Base-by-base conservation (phyloP, 257 asterid species). In the Primulina eburnea region DNA sequence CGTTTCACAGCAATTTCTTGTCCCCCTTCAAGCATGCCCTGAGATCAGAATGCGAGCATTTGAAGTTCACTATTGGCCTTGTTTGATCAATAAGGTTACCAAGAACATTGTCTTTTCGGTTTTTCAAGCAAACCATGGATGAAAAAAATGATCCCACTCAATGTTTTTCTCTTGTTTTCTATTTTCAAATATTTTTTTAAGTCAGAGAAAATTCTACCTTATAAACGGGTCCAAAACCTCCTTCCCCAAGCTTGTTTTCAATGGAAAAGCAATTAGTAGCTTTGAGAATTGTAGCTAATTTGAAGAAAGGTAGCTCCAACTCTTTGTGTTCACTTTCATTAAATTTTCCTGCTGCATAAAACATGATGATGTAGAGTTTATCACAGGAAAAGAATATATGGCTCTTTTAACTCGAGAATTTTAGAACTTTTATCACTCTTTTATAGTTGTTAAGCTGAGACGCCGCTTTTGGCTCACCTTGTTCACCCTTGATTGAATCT, bases 171-270 rank as follows among this genome's bases (percentile, higher is more conserved):
- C 56, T 47, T 47, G 56, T 47, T 47, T 47, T 16, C 11, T 2
- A 4, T 47, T 2, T 47, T 14, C 12, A 47, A 6, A 58, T 18
- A 2, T 26, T 6, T 14, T 4, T 18, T 28, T 28, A 28, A 28
- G 30, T 28, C 30, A 28, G 30, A 28, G 30, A 4, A 56, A 37
- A 17, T 2, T 2, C 30, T 58, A 70, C 80, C 80, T 76, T 76
- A 40, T 70, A 76, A 14, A 76, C 80, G 12, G 76, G 75, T 24
- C 80, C 80, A 60, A 76, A 76, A 43, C 80, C 80, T 24, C 80
- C 72, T 60, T 76, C 60, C 3, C 80, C 80, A 32, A 76, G 66
- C 73, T 70, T 76, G 32, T 76, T 76, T 1, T 60, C 5, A 0
- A 32, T 21, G 12, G 80, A 65, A 59, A 76, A 76, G 69, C 66